Percentiles rank a stretch among this genome's conserved stretches.
Evolutionary conservation across 179 eudicot genomes (phyloP).

Genomic region (Kewa caespitosa): DNA sequence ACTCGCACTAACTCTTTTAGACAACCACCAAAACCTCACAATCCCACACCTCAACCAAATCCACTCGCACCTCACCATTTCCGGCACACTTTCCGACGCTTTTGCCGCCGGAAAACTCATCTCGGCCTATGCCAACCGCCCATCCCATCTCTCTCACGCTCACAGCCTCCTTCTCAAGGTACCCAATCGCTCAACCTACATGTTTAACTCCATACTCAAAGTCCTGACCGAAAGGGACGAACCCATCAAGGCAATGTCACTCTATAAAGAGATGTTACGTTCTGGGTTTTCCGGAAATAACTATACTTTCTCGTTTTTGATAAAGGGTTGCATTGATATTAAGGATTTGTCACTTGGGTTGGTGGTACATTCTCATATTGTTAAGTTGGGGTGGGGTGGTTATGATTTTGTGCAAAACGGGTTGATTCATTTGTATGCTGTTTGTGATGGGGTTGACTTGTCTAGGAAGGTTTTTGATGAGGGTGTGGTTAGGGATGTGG

Average conservation of each 20-base stretch:
- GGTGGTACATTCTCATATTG: conserved; percentile 40
- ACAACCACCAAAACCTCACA: conserved; percentile 43
- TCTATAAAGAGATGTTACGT: conserved; percentile 38
- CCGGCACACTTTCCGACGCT: conserved; percentile 41
- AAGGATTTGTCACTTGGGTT: conserved; percentile 39
- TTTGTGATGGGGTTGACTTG: conserved; percentile 30
- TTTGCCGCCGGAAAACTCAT: conserved; percentile 42
- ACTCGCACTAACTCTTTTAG: conserved; percentile 41
- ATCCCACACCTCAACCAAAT: conserved; percentile 44
- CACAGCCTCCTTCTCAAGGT: conserved; percentile 28
- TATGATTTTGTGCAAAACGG: conserved; percentile 84
- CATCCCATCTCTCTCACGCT: conserved; percentile 27
- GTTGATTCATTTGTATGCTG: conserved; percentile 61
- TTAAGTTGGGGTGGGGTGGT: conserved; percentile 68
- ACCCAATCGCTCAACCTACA: conserved; percentile 33
- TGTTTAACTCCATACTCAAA: conserved; percentile 50
- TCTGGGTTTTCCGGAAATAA: conserved; percentile 36
- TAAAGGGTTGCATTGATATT: conserved; percentile 38
- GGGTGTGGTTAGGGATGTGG: conserved; percentile 47
- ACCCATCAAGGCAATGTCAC: conserved; percentile 28
- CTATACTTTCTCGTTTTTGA: conserved; percentile 48
- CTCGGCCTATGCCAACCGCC: conserved; percentile 28
- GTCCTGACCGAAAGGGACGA: conserved; percentile 17
- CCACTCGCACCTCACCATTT: conserved; percentile 37
- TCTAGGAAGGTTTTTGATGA: conserved; percentile 54